Evolutionary conservation across 2,329 filamentous ascomycete genomes (phyloP), one percentile per base, ranked within the genome.

Genomic region (Ophiocordyceps polyrhachis-furcata): DNA sequence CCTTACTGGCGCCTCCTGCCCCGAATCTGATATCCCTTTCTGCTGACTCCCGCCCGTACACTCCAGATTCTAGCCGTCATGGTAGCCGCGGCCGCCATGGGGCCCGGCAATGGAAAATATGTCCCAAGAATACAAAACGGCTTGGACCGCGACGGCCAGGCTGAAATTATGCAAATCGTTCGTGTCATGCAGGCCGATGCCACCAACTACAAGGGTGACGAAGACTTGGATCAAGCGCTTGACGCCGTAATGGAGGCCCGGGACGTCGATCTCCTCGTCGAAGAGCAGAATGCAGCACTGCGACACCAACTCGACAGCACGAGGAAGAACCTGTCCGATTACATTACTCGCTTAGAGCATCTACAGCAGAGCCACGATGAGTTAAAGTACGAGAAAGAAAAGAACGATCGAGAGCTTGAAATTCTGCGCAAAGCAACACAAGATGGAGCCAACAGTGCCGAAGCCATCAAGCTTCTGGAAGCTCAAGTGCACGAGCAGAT

Each of bases 401-500:
- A 71, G 51, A 66, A 74, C 40, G 68, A 74, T 45, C 62, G 67
- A 29, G 70, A 75, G 55, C 66, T 71, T 9, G 68, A 69, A 55
- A 59, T 71, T 45, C 56, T 72, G 44, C 57, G 66, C 51, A 64
- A 68, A 52, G 59, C 73, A 62, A 62, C 67, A 57, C 51, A 66
- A 59, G 62, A 74, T 63, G 63, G 74, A 56, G 61, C 66, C 58
- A 66, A 64, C 58, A 73, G 63, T 56, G 69, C 63, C 20, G 66
- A 70, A 45, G 62, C 69, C 43, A 69, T 76, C 49, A 65, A 66
- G 60, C 60, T 68, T 48, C 62, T 81, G 51, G 67, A 79, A 51
- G 62, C 64, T 40, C 71, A 72, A 50, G 64, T 80, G 21, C 71
- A 73, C 38, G 76, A 85, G 52, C 77, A 82, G 53, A 79, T 84